Conservation (phyloP, 1,284 basidiomycete species). For the Cystobasidium sp. region DNA sequence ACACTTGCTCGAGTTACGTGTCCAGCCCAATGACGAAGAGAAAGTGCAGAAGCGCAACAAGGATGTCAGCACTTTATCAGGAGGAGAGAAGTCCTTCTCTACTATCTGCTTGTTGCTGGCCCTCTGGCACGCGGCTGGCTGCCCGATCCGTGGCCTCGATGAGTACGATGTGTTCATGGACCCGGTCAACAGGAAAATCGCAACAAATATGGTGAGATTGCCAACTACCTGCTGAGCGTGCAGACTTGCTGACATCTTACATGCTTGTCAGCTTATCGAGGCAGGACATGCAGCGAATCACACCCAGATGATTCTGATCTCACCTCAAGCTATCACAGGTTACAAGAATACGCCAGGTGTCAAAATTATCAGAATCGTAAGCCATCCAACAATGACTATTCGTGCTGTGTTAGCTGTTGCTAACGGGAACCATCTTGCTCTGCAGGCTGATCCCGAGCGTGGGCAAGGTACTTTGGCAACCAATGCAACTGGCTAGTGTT, state of each 20-base stretch:
- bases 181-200: slow-evolving; percentile 84
- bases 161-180: slow-evolving; percentile 62
- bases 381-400: no score
- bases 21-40: slow-evolving; percentile 35
- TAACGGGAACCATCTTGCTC: no score
- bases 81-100: slow-evolving; percentile 70
- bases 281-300: slow-evolving; percentile 27
- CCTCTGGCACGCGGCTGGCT: slow-evolving; percentile 92
- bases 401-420: background rate
- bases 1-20: slow-evolving; percentile 63
- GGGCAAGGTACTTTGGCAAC: slow-evolving; percentile 37
- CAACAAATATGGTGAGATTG: slow-evolving; percentile 80
- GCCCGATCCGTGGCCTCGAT: slow-evolving; percentile 92
- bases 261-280: slow-evolving; percentile 30
- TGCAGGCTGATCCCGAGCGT: slow-evolving; percentile 39
- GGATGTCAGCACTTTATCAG: slow-evolving; percentile 43
- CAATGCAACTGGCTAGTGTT: slow-evolving; percentile 22
- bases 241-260: background rate
- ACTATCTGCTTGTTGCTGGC: slow-evolving; percentile 91
- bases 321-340: slow-evolving; percentile 24
- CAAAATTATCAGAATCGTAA: slow-evolving; percentile 35
- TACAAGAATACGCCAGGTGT: slow-evolving; percentile 23
- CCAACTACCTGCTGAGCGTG: background rate
- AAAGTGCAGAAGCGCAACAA: slow-evolving; percentile 61
- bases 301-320: slow-evolving; percentile 32